A percentile compares a stretch with the other conserved stretches of the same genome.
Evolutionary conservation across 441 rosid species (phyloP).

Genomic region (Syzygium malaccense): DNA sequence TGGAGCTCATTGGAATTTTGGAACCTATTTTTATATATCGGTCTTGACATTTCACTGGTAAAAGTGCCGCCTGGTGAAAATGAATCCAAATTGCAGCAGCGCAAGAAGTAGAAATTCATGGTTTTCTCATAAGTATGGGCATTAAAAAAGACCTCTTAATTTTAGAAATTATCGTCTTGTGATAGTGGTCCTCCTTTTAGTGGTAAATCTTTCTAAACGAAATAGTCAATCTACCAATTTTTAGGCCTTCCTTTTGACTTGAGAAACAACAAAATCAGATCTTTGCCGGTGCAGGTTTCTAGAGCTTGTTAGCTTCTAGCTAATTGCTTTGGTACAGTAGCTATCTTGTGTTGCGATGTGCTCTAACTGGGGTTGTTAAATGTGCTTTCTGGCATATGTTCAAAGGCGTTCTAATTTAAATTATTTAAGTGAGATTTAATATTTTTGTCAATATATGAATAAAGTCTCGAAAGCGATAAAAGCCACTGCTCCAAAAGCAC

Average conservation of each 20-base stretch:
- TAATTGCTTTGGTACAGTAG: background rate
- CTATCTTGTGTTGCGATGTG: background rate
- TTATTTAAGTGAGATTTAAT: background rate
- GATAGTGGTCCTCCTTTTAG: background rate
- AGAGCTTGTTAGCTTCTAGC: background rate
- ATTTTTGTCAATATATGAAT: background rate
- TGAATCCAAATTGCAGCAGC: background rate
- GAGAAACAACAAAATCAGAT: background rate
- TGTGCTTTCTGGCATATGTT: background rate
- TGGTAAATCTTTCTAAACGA: background rate
- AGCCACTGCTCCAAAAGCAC: background rate
- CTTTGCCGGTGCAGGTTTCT: background rate
- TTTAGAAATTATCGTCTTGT: background rate
- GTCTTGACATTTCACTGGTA: background rate
- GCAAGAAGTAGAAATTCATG: background rate
- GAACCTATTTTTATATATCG: background rate
- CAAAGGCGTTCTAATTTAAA: background rate
- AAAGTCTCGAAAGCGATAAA: background rate
- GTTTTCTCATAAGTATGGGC: background rate
- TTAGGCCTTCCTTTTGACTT: background rate
- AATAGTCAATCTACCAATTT: background rate
- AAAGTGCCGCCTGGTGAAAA: background rate
- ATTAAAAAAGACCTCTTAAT: background rate
- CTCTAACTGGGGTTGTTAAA: background rate
- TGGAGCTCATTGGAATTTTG: background rate